These are phyloP conservation scores for Apiospora saccharicola DNA, from an alignment of 2,329 filamentous ascomycete genomes.

Conservation along the genomic window DNA sequence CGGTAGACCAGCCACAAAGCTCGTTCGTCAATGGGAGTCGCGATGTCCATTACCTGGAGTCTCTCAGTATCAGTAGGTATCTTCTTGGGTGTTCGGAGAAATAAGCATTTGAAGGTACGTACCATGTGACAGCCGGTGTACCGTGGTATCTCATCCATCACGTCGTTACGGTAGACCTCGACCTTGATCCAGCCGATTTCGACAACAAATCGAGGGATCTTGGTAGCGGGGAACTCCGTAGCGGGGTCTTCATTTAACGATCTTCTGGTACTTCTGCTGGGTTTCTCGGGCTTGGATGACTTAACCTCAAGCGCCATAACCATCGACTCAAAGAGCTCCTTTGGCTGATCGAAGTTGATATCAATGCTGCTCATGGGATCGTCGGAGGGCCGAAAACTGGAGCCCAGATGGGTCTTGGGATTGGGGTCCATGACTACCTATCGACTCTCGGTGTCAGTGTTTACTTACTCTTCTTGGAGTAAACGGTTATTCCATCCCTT, in stretches of 20 bases:
- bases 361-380: not conserved
- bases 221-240: not conserved
- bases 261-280: not conserved
- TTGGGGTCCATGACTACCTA: not conserved
- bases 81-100: too few species aligned
- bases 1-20: not conserved
- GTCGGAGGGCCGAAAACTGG: not conserved
- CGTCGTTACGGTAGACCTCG: not conserved
- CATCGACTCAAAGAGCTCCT: not conserved
- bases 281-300: too few species aligned
- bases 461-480: too few species aligned
- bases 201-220: not conserved
- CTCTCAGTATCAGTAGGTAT: too few species aligned
- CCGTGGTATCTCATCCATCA: not conserved
- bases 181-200: not conserved
- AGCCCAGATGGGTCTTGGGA: not conserved
- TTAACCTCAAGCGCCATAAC: not conserved
- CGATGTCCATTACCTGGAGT: not conserved
- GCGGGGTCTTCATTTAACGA: not conserved
- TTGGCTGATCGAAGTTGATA: not conserved
- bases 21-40: not conserved
- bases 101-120: too few species aligned
- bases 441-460: too few species aligned
- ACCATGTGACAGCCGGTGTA: not conserved
- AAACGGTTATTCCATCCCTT: too few species aligned